A percentile compares a stretch with the other conserved stretches of the same genome.
Evolutionary conservation across 2,329 filamentous ascomycete genomes (phyloP).

Genomic region (Scedosporium aurantiacum): DNA sequence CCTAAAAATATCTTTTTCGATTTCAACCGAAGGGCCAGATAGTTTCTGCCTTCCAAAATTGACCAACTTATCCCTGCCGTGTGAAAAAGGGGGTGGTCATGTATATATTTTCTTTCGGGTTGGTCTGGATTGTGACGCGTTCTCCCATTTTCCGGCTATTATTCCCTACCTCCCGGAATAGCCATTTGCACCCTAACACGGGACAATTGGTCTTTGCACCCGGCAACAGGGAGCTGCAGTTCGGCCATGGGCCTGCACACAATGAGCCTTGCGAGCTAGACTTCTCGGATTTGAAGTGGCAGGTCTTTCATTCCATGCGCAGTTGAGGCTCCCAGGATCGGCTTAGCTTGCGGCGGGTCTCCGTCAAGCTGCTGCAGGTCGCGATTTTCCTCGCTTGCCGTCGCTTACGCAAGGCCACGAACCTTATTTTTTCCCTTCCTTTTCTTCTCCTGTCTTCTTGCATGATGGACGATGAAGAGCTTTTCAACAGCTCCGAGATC

Average conservation of each 20-base stretch:
- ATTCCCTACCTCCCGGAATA: constrained; percentile 6
- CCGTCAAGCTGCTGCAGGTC: background rate
- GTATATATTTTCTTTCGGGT: background rate
- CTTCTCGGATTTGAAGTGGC: background rate
- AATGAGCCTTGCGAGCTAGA: background rate
- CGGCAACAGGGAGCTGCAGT: background rate
- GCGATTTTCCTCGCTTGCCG: background rate
- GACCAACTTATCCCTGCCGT: background rate
- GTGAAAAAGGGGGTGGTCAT: background rate
- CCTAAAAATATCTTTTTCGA: background rate
- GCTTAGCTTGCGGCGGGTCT: background rate
- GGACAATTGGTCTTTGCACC: background rate
- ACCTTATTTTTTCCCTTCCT: background rate
- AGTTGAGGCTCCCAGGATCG: background rate
- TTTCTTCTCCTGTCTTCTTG: background rate
- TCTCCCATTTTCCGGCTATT: constrained; percentile 6
- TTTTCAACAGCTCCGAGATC: background rate
- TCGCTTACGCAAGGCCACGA: background rate
- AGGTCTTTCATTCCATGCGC: background rate
- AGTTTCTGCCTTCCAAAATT: background rate
- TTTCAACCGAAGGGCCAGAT: background rate
- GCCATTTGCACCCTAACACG: constrained; percentile 6
- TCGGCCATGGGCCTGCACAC: background rate
- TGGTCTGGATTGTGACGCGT: constrained; percentile 6
- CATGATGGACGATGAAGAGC: background rate